These are phyloP conservation scores for Pythium sp. DNA, from an alignment of 352 stramenopile genomes.

Conservation along the genomic window DNA sequence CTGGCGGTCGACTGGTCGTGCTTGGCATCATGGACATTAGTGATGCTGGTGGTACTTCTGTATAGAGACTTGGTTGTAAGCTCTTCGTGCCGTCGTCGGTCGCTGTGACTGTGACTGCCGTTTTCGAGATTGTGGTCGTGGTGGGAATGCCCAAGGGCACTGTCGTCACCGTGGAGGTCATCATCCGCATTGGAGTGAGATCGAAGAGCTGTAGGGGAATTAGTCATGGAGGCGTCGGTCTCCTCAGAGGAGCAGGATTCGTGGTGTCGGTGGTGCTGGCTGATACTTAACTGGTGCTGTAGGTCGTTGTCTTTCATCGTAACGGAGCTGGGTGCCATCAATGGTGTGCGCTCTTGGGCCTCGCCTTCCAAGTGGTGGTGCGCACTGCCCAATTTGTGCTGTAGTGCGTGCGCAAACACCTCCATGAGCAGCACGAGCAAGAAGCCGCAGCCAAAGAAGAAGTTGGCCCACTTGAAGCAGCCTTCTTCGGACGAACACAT, in stretches of 20 bases:
- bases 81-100: not conserved
- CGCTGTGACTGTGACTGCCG: conserved; percentile 12
- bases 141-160: not conserved
- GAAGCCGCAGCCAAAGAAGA: conserved; percentile 79
- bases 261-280: conserved; percentile 26
- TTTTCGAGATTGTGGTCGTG: conserved; percentile 13
- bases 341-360: conserved; percentile 25
- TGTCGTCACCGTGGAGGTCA: not conserved
- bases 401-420: conserved; percentile 58
- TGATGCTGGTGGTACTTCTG: not conserved
- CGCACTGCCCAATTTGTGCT: conserved; percentile 36
- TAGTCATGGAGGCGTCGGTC: conserved; percentile 12
- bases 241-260: conserved; percentile 19
- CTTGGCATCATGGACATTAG: not conserved
- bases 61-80: not conserved
- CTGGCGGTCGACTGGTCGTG: not conserved
- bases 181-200: not conserved
- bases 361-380: conserved; percentile 12
- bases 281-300: conserved; percentile 5
- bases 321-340: conserved; percentile 22
- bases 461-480: conserved; percentile 78
- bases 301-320: not conserved
- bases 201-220: not conserved
- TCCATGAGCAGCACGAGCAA: conserved; percentile 74
- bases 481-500: conserved; percentile 35